Evolutionary conservation across 441 rosid genomes (phyloP).

Genomic region (Jatropha multifida): DNA sequence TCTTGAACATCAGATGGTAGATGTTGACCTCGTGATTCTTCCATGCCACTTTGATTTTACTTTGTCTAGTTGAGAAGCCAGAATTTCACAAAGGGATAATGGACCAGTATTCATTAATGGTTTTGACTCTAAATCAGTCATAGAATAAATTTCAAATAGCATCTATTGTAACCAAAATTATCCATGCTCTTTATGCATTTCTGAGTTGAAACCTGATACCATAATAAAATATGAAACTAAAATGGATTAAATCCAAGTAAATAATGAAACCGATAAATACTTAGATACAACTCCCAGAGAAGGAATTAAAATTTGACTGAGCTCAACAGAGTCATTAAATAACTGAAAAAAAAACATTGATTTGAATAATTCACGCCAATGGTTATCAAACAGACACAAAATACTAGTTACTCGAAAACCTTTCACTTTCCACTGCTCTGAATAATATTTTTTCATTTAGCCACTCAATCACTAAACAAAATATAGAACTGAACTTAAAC

Average conservation of each 20-base stretch:
- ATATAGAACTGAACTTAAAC: neutral
- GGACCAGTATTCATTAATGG: constrained; percentile 27
- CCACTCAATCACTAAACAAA: neutral
- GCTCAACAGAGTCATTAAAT: neutral
- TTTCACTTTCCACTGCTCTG: neutral
- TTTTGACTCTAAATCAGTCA: constrained; percentile 20
- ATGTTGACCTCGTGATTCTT: constrained; percentile 38
- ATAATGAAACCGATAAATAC: neutral
- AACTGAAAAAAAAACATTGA: neutral
- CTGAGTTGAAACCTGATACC: constrained; percentile 26
- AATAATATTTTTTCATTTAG: neutral
- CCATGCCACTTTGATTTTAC: constrained; percentile 39
- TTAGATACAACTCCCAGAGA: too few species aligned
- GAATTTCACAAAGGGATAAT: constrained; percentile 27
- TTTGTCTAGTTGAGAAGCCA: constrained; percentile 26
- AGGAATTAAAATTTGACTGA: neutral
- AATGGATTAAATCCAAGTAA: neutral
- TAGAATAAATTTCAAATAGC: constrained; percentile 7
- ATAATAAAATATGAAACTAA: neutral
- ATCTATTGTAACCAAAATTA: neutral
- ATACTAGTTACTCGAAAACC: neutral
- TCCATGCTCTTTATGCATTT: constrained; percentile 29
- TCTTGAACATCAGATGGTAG: constrained; percentile 35
- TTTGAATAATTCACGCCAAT: constrained; percentile 4
- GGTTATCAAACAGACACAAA: neutral